Base-by-base conservation (phyloP, 192 early-diverging fungal genomes). In the Gryganskiella cystojenkinii region DNA sequence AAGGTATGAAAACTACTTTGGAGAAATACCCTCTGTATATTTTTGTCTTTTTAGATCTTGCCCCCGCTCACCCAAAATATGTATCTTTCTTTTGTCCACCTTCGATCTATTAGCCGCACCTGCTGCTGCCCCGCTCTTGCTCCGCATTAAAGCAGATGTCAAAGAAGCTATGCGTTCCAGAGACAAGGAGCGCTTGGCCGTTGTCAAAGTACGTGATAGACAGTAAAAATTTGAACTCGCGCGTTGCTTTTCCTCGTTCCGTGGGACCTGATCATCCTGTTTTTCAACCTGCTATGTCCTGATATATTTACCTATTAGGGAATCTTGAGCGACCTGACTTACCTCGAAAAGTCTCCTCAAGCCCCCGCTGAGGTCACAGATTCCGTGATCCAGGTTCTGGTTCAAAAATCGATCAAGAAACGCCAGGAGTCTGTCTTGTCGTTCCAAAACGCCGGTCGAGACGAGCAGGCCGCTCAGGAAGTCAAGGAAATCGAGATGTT, bases 341-440 rank as follows among this genome's bases (percentile, higher is more conserved):
- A 95, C 60, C 85, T 86, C 25, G 90, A 89, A 68, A 97, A 96
- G 80, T 86, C 85, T 40, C 80, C 70, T 35, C 56, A 64, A 43
- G 56, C 81, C 33, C 70, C 66, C 37, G 61, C 72, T 51, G 47
- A 84, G 51, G 84, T 84, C 30, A 85, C 88, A 0, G 89, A 92
- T 61, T 80, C 82, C 13, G 84, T 85, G 22, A 82, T 96, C 44
- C 82, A 89, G 28, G 67, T 79, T 1, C 65, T 96, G 25, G 86
- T 98, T 49, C 93, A 94, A 67, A 87, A 88, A 28, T 89, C 92
- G 4, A 90, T 96, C 52, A 95, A 95, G 83, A 90, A 89, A 49
- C 90, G 95, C 9, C 76, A 89, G 53, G 96, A 96, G 28, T 90
- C 96, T 22, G 83, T 91, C 33, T 53, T 74, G 57, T 83, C 83